Evolutionary conservation across 2,329 filamentous ascomycete genomes (phyloP).

Genomic region (Aspergillus sp.): DNA sequence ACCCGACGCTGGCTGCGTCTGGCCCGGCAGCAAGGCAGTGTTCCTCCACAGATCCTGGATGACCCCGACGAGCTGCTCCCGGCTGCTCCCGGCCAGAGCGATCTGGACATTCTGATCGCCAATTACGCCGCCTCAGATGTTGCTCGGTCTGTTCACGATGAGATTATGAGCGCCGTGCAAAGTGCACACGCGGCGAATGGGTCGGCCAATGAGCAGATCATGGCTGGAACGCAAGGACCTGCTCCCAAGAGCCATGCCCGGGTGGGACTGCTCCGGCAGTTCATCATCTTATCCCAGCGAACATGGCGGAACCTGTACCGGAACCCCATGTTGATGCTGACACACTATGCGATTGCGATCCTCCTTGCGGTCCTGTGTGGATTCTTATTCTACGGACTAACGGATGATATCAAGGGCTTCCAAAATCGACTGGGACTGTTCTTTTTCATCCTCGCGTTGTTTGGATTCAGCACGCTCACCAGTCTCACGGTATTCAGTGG

Average conservation of each 20-base stretch:
- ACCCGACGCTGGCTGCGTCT: slow-evolving; percentile 61
- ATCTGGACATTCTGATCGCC: slow-evolving; percentile 76
- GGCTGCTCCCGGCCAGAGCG: slow-evolving; percentile 64
- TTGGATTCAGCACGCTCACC: slow-evolving; percentile 94
- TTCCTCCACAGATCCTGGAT: slow-evolving; percentile 63
- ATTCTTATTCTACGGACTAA: slow-evolving; percentile 93
- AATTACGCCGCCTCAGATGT: slow-evolving; percentile 78
- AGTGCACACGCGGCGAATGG: slow-evolving; percentile 67
- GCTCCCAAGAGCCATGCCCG: slow-evolving; percentile 78
- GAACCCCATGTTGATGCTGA: slow-evolving; percentile 97
- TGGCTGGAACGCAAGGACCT: slow-evolving; percentile 27
- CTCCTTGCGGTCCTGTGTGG: slow-evolving; percentile 90
- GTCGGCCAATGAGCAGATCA: slow-evolving; percentile 57
- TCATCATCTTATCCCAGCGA: slow-evolving; percentile 80
- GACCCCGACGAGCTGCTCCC: slow-evolving; percentile 64
- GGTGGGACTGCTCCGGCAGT: slow-evolving; percentile 76
- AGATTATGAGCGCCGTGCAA: slow-evolving; percentile 70
- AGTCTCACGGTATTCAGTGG: slow-evolving; percentile 90
- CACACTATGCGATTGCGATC: slow-evolving; percentile 96
- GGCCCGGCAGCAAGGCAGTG: slow-evolving; percentile 53
- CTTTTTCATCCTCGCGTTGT: slow-evolving; percentile 93
- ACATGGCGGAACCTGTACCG: slow-evolving; percentile 98
- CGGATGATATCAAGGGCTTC: slow-evolving; percentile 94
- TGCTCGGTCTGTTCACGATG: slow-evolving; percentile 68
- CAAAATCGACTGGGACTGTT: slow-evolving; percentile 96